Conservation (phyloP, 1,284 basidiomycete species). For the Heterobasidion irregulare region DNA sequence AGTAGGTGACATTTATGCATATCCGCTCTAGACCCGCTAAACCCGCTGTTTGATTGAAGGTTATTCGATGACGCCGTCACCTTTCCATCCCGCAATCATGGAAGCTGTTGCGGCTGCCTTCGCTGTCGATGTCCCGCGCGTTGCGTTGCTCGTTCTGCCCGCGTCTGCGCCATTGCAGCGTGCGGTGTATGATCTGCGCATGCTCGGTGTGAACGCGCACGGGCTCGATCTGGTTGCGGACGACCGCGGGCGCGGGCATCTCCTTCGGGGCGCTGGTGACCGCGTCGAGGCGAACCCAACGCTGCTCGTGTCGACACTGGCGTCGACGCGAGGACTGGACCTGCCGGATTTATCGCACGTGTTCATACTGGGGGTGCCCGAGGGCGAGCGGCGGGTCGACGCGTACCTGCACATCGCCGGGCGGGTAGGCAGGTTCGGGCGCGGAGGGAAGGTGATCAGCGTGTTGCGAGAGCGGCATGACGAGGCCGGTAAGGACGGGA, state of each 20-base stretch:
- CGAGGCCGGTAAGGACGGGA: conserved; percentile 18
- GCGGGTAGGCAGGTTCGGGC: conserved; percentile 67
- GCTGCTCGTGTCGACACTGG: conserved; percentile 58
- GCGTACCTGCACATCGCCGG: conserved; percentile 65
- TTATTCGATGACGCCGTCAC: conserved; percentile 34
- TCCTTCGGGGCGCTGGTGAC: conserved; percentile 26
- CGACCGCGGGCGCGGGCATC: conserved; percentile 32
- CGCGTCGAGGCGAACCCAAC: conserved; percentile 40
- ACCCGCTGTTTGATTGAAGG: conserved; percentile 22
- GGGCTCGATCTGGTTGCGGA: conserved; percentile 42
- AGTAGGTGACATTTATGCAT: neutral
- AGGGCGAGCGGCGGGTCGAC: conserved; percentile 38
- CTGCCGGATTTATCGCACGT: conserved; percentile 64
- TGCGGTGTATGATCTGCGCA: conserved; percentile 52
- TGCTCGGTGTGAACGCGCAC: conserved; percentile 60
- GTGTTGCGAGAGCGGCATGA: conserved; percentile 32
- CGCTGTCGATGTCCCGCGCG: conserved; percentile 60
- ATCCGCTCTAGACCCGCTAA: too few relatives aligned
- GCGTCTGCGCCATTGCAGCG: conserved; percentile 49
- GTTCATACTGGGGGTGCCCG: conserved; percentile 58
- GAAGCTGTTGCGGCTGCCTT: conserved; percentile 65
- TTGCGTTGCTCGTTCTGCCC: conserved; percentile 60
- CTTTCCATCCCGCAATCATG: conserved; percentile 44
- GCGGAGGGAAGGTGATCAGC: conserved; percentile 53
- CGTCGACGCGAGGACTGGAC: conserved; percentile 65